These are phyloP conservation scores for Solanum appendiculatum DNA, from an alignment of 257 asterid species.

Conservation along the genomic window DNA sequence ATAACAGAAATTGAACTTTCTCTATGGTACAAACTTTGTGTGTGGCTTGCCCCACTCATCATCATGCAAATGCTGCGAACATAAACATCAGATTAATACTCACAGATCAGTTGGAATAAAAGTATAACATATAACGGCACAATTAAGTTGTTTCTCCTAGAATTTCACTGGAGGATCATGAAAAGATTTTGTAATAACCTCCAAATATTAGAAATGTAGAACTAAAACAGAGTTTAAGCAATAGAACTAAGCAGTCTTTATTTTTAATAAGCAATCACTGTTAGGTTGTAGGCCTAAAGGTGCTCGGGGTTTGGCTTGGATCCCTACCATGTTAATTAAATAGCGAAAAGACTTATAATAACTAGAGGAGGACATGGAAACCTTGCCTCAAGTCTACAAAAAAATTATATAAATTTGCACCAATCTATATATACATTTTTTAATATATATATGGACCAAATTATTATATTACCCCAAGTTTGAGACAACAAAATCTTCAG, in stretches of 20 bases:
- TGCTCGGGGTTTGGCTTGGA: too few species aligned
- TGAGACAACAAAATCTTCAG: too few species aligned
- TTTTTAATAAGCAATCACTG: background rate
- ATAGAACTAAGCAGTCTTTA: background rate
- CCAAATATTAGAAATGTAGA: background rate
- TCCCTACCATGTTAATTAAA: too few species aligned
- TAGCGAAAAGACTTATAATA: too few species aligned
- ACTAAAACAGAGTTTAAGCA: background rate
- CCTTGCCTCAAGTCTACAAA: too few species aligned
- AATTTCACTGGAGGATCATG: background rate
- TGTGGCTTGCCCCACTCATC: constrained; percentile 75
- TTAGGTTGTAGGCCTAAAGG: too few species aligned
- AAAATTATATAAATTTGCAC: too few species aligned
- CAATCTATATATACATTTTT: too few species aligned
- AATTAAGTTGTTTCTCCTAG: background rate
- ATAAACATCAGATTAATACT: background rate
- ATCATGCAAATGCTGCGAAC: constrained; percentile 83
- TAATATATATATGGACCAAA: too few species aligned
- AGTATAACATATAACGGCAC: background rate
- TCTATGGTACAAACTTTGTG: constrained; percentile 32
- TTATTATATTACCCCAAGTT: too few species aligned
- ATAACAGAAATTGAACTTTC: constrained; percentile 6
- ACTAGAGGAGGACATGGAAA: too few species aligned
- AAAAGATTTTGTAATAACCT: background rate
- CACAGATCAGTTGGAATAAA: background rate